phyloP scores from a whole-genome alignment of 192 early-diverging fungal genomes.

The Entophlyctis helioformis region DNA sequence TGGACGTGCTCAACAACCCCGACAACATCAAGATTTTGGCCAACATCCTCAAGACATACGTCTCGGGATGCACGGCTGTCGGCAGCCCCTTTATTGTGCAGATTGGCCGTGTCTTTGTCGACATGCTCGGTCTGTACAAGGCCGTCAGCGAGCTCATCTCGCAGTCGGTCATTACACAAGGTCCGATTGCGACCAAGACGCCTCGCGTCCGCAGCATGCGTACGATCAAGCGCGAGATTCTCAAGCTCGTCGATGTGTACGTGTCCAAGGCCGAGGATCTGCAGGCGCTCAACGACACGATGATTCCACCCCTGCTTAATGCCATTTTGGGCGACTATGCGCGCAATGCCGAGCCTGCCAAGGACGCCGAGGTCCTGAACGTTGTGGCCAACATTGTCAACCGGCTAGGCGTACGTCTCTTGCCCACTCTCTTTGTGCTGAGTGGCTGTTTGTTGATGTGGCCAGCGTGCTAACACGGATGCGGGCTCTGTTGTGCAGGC shows the following conservation, averaged over 20 bases:
- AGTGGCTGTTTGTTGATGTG: neutral
- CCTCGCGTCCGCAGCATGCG: conserved; percentile 82
- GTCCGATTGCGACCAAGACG: conserved; percentile 80
- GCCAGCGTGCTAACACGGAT: too few relatives aligned
- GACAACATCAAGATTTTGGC: conserved; percentile 76
- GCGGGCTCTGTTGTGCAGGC: too few relatives aligned
- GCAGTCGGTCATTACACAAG: conserved; percentile 57
- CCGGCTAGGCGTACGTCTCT: conserved; percentile 53
- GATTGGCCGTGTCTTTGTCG: conserved; percentile 79
- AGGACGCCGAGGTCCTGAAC: conserved; percentile 91
- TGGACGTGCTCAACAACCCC: conserved; percentile 59
- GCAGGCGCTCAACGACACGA: conserved; percentile 60
- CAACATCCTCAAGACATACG: conserved; percentile 93
- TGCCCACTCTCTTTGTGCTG: neutral
- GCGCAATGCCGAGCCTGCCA: conserved; percentile 71
- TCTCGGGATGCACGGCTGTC: conserved; percentile 77
- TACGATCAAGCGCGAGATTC: conserved; percentile 92
- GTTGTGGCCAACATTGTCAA: conserved; percentile 81
- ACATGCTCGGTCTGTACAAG: conserved; percentile 85
- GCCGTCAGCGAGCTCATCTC: conserved; percentile 79
- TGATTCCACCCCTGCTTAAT: conserved; percentile 86
- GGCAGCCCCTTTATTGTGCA: conserved; percentile 83
- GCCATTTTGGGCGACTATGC: conserved; percentile 84
- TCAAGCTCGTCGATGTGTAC: conserved; percentile 88
- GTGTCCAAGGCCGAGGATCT: conserved; percentile 81